phyloP scores from a whole-genome alignment of 2,329 filamentous ascomycete species.

The Claviceps cyperi region DNA sequence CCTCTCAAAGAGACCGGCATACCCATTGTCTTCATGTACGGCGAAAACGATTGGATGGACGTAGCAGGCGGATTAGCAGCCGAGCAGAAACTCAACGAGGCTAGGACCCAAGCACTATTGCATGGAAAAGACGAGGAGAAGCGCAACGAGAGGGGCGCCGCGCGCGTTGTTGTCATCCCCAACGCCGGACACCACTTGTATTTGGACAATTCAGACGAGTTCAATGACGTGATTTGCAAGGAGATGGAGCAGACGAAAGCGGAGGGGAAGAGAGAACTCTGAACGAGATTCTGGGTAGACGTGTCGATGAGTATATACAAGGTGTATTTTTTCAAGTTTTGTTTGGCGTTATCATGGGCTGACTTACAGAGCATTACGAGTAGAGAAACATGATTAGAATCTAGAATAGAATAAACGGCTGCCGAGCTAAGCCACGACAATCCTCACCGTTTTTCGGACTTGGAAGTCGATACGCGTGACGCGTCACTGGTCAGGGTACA shows the following conservation, averaged over 20 bases:
- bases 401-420: no score
- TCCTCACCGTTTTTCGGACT: no score
- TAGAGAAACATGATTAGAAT: no score
- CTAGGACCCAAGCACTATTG: slow-evolving; percentile 43
- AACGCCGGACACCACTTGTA: slow-evolving; percentile 47
- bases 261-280: slow-evolving; percentile 9
- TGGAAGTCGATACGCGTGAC: no score
- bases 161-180: slow-evolving; percentile 65
- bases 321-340: no score
- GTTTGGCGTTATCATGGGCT: no score
- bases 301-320: not conserved
- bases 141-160: slow-evolving; percentile 58
- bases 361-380: no score
- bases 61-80: slow-evolving; percentile 70
- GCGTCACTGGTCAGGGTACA: no score
- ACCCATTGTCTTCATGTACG: slow-evolving; percentile 88
- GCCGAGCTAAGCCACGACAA: no score
- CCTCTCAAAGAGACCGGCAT: slow-evolving; percentile 45
- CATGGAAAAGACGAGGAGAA: slow-evolving; percentile 53
- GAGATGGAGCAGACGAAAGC: slow-evolving; percentile 37
- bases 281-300: not conserved
- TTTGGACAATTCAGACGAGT: slow-evolving; percentile 43
- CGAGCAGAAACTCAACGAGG: slow-evolving; percentile 61
- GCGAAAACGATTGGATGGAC: slow-evolving; percentile 99
- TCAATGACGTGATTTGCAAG: slow-evolving; percentile 36